phyloP scores from a whole-genome alignment of 345 rosid genomes.

The Hibiscus tridactylites region DNA sequence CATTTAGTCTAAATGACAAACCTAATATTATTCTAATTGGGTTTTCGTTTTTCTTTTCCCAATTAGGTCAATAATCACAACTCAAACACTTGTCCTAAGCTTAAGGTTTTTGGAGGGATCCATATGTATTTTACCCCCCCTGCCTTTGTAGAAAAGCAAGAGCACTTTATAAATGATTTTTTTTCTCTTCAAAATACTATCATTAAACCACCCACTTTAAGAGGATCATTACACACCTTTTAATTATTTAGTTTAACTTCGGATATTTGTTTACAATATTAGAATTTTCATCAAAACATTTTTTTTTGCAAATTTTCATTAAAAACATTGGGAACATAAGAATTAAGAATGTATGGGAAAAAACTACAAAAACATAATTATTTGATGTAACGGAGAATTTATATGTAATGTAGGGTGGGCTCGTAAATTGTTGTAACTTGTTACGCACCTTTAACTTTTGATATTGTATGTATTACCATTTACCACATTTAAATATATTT shows the following conservation, averaged over 20 bases:
- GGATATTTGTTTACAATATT: conserved; percentile 12
- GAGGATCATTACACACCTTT: background rate
- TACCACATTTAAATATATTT: no score
- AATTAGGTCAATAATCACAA: conserved; percentile 21
- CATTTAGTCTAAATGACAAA: conserved; percentile 10
- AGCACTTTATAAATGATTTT: conserved; percentile 17
- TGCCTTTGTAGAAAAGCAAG: conserved; percentile 15
- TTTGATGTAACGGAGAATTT: no score
- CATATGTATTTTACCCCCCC: background rate
- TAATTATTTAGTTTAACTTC: conserved; percentile 9
- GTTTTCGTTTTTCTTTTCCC: background rate
- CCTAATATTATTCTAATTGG: conserved; percentile 9
- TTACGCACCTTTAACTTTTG: no score
- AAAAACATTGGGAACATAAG: no score
- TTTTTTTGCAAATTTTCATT: no score
- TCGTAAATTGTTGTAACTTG: no score
- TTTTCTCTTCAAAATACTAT: background rate
- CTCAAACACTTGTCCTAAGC: conserved; percentile 7
- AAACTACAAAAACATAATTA: no score
- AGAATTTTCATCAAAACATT: background rate
- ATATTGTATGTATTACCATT: no score
- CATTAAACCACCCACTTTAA: conserved; percentile 17
- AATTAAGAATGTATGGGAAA: no score
- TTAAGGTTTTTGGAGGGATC: conserved; percentile 12
- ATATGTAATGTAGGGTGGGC: no score